Conservation (phyloP, 2,329 filamentous ascomycete species). For the Penicillium sp. region DNA sequence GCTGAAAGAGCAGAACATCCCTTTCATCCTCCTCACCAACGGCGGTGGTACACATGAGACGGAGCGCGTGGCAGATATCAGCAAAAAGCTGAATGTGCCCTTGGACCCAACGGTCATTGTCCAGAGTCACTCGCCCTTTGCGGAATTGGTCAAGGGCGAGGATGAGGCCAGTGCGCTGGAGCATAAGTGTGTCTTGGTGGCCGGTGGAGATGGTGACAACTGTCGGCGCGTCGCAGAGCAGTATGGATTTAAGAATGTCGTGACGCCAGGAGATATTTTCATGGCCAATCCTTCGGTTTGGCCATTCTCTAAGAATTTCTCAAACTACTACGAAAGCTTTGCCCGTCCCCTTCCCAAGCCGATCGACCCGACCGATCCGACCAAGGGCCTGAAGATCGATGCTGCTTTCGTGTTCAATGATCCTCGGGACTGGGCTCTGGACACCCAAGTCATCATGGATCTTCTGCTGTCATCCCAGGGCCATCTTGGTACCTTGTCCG, state of each 20-base stretch:
- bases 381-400: slow-evolving; percentile 66
- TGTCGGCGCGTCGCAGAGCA: slow-evolving; percentile 68
- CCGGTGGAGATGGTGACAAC: slow-evolving; percentile 61
- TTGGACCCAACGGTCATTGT: slow-evolving; percentile 68
- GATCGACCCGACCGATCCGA: slow-evolving; percentile 38
- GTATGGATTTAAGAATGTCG: slow-evolving; percentile 74
- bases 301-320: slow-evolving; percentile 69
- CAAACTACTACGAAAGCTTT: slow-evolving; percentile 54
- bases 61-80: slow-evolving; percentile 65
- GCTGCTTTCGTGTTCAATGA: slow-evolving; percentile 94
- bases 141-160: slow-evolving; percentile 59
- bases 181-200: slow-evolving; percentile 66
- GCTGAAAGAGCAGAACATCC: slow-evolving; percentile 68
- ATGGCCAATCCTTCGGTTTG: slow-evolving; percentile 67
- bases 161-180: slow-evolving; percentile 49
- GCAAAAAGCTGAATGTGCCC: slow-evolving; percentile 57
- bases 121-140: slow-evolving; percentile 86
- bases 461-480: slow-evolving; percentile 73
- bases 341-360: slow-evolving; percentile 33
- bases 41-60: slow-evolving; percentile 81
- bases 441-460: slow-evolving; percentile 78
- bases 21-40: slow-evolving; percentile 93
- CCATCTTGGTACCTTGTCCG: slow-evolving; percentile 70
- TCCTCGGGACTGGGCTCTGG: slow-evolving; percentile 90
- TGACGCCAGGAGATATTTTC: slow-evolving; percentile 81